Base-by-base conservation (phyloP, 441 rosid genomes). In the Gossypium trilobum region DNA sequence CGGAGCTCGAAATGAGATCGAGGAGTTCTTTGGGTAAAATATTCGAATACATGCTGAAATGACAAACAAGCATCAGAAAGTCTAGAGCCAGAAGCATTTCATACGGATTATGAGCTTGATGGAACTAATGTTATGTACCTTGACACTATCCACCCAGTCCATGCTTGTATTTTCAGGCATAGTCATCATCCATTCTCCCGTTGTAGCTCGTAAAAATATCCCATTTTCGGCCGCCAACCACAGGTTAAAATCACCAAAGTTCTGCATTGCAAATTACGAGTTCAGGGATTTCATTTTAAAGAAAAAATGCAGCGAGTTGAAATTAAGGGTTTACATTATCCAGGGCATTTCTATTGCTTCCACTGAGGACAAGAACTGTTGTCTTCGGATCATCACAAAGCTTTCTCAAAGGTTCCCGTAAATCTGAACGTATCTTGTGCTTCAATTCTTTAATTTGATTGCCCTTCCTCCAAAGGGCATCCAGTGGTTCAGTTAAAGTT, bases 211-310 rank as follows among this genome's bases (percentile, higher is more conserved):
- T 54, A 90, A 70, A 74, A 87, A 90, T 93, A 90, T 90, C 68
- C 96, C 96, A 27, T 90, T 82, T 85, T 90, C 96, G 65, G 93
- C 96, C 73, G 96, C 96, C 84, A 90, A 76, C 93, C 93, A 90
- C 85, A 88, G 75, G 51, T 86, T 76, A 78, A 81, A 88, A 55
- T 83, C 93, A 6, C 83, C 85, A 78, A 88, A 90, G 70, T 88
- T 88, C 96, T 90, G 91, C 66, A 72, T 44, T 57, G 57, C 56
- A 71, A 69, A 57, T 52, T 16, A 29, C 50, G 44, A 80, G 72
- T 60, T 60, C 58, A 50, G 46, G 36, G 44, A 10, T 63, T 63
- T 16, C 5, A 17, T 51, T 51, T 51, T 16, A 70, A 54, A 17
- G n/a, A 4, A 68, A 61, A 22, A 29, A 55, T 27, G 44, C 31